Evolutionary conservation across 2,329 filamentous ascomycete species (phyloP), one percentile per base, ranked within the genome.

Genomic region (Immersiporthe knoxdaviesiana): DNA sequence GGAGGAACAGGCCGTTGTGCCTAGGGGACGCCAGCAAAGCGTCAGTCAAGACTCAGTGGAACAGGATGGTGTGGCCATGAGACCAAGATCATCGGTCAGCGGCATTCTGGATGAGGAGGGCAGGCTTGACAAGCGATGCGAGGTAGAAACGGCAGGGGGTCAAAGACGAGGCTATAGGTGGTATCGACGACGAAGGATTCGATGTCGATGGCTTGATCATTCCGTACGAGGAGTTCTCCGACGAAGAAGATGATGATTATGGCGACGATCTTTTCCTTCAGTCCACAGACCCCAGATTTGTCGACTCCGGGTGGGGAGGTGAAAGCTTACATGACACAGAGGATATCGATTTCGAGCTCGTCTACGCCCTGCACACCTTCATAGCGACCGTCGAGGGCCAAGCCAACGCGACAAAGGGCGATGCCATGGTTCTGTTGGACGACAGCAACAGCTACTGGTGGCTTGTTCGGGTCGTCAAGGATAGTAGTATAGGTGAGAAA

Each of bases 401-500:
- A 81, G 96, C 96, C 72, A 99, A 98, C 83, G 96, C 96, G 70
- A 97, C 93, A 44, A 99, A 99, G 81, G 96, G 96, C 65, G 96
- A 99, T 77, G 98, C 95, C 18, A 99, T 99, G 96, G 95, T 98
- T 66, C 85, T 99, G 72, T 87, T 99, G 30, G 96, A 99, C 77
- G 96, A 99, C 76, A 98, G 94, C 82, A 99, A 99, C 82, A 98
- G 94, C 81, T 99, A 99, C 80, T 99, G 96, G 96, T 99, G 96
- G 96, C 88, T 99, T 71, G 96, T 99, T 18, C 88, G 95, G 73
- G 92, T 99, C 60, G 94, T 98, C 66, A 98, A 98, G 80, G 96
- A 99, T 81, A 97, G 92, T 79, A 98, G 94, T 78, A 99, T 99
- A 79, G 88, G 87, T 90, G 63, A 50, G 67, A 79, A 8, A 8